These are phyloP conservation scores for Periconia sp. DNA, from an alignment of 2,329 filamentous ascomycete genomes.

Conservation along the genomic window DNA sequence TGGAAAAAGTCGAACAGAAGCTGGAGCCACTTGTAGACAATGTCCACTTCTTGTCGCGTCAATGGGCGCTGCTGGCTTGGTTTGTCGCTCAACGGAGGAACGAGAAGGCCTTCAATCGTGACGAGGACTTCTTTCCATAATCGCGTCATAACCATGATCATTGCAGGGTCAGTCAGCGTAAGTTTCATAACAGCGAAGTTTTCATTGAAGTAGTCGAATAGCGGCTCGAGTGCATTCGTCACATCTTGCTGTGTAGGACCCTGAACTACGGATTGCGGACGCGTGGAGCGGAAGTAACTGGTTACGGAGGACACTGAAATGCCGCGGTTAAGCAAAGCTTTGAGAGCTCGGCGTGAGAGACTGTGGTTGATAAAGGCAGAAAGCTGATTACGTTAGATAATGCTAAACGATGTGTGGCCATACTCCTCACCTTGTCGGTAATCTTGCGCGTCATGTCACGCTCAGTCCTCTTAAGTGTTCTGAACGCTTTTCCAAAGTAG, in stretches of 20 bases:
- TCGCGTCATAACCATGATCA: slow-evolving; percentile 97
- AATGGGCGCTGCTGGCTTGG: slow-evolving; percentile 84
- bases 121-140: slow-evolving; percentile 97
- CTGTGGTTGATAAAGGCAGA: slow-evolving; percentile 91
- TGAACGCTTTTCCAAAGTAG: slow-evolving; percentile 96
- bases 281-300: slow-evolving; percentile 64
- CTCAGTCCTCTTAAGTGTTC: slow-evolving; percentile 92
- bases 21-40: slow-evolving; percentile 93
- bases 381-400: slow-evolving; percentile 61
- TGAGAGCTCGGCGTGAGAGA: slow-evolving; percentile 81
- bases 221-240: slow-evolving; percentile 78
- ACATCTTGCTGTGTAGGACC: slow-evolving; percentile 74
- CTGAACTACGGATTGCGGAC: slow-evolving; percentile 56
- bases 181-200: slow-evolving; percentile 99
- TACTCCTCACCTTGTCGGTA: slow-evolving; percentile 81
- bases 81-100: slow-evolving; percentile 94
- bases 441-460: slow-evolving; percentile 98
- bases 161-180: slow-evolving; percentile 91
- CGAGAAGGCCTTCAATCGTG: slow-evolving; percentile 86
- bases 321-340: slow-evolving; percentile 74
- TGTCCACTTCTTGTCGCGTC: slow-evolving; percentile 85
- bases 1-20: slow-evolving; percentile 95
- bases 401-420: slow-evolving; percentile 4
- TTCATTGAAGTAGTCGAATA: slow-evolving; percentile 95
- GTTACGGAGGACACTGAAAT: slow-evolving; percentile 76